phyloP scores from a whole-genome alignment of 148 eudicot species.

The Limonium bicolor region DNA sequence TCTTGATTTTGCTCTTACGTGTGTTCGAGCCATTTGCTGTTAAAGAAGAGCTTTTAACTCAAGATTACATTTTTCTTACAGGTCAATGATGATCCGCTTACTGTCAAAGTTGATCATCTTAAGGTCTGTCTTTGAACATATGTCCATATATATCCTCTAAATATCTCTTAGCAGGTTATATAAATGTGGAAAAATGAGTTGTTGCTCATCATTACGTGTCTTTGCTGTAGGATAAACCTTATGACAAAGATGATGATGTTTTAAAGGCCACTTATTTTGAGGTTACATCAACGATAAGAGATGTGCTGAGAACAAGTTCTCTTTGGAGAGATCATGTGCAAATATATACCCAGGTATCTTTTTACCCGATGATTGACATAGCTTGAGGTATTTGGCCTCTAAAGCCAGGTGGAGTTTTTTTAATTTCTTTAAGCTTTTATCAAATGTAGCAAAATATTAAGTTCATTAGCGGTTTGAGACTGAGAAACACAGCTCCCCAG shows the following conservation, averaged over 20 bases:
- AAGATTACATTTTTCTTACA: conserved; percentile 17
- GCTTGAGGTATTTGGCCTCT: too few species aligned
- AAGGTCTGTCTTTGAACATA: conserved; percentile 44
- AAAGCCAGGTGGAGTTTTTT: too few species aligned
- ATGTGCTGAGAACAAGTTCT: conserved; percentile 86
- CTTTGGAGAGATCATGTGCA: conserved; percentile 98
- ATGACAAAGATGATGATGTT: conserved; percentile 84
- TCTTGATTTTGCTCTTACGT: not conserved
- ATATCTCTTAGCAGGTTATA: not conserved
- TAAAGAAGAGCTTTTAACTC: not conserved
- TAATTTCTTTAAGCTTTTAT: too few species aligned
- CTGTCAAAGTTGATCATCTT: conserved; percentile 91
- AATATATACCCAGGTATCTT: conserved; percentile 71
- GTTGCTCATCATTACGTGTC: too few species aligned
- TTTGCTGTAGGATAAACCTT: conserved; percentile 61
- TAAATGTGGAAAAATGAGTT: not conserved
- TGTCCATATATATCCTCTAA: too few species aligned
- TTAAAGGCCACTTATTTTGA: conserved; percentile 96
- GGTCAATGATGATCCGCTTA: conserved; percentile 96
- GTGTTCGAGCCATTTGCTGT: not conserved
- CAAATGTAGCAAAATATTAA: too few species aligned
- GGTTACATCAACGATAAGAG: conserved; percentile 89
- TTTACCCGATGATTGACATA: not conserved
- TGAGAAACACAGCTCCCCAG: too few species aligned
- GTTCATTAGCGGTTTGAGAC: too few species aligned